These are phyloP conservation scores for Solanum appendiculatum DNA, from an alignment of 257 asterid species.

Conservation along the genomic window DNA sequence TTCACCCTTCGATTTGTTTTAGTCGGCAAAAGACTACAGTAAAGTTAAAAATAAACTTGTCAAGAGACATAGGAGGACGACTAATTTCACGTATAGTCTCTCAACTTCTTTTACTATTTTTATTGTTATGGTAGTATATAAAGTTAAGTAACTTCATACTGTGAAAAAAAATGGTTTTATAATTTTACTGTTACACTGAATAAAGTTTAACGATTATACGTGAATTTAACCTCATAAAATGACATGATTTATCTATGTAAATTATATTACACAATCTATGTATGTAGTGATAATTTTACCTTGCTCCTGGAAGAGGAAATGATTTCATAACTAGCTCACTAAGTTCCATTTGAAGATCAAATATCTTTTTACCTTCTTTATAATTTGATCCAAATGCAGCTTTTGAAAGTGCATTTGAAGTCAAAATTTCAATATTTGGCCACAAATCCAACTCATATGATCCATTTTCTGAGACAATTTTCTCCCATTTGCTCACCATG, in stretches of 20 bases:
- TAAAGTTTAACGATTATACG: background rate
- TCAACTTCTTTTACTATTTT: background rate
- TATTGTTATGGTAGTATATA: background rate
- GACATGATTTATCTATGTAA: too few relatives aligned
- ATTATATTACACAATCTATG: background rate
- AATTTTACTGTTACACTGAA: background rate
- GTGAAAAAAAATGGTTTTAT: background rate
- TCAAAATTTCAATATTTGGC: constrained; percentile 41
- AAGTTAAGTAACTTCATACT: too few relatives aligned
- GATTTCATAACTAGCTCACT: background rate
- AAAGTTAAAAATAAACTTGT: background rate
- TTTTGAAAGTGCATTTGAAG: constrained; percentile 52
- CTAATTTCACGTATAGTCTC: background rate
- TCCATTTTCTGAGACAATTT: constrained; percentile 9
- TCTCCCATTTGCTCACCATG: constrained; percentile 53
- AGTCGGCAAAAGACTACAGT: constrained; percentile 38
- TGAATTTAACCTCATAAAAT: background rate
- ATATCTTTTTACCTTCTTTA: constrained; percentile 47
- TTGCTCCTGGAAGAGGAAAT: background rate
- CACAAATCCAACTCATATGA: constrained; percentile 44
- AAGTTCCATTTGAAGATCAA: constrained; percentile 48
- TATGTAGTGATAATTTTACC: background rate
- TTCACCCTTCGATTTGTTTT: constrained; percentile 28
- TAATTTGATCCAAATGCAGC: constrained; percentile 61
- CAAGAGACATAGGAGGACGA: background rate